These are phyloP conservation scores for Penicillium concentricum DNA, from an alignment of 2,329 filamentous ascomycete species.

Conservation along the genomic window DNA sequence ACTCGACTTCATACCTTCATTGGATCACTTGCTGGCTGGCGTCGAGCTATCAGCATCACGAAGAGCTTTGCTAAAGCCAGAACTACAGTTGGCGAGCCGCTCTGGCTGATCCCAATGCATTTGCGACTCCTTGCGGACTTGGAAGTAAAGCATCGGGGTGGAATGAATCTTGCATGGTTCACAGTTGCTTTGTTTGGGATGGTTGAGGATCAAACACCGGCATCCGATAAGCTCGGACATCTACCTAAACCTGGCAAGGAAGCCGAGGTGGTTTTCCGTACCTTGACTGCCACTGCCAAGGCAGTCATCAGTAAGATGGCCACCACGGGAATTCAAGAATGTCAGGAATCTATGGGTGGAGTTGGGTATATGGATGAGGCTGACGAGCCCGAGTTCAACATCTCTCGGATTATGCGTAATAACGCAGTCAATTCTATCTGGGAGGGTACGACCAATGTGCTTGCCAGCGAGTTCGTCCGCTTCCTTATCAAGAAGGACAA, in stretches of 20 bases:
- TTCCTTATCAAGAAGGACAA: conserved; percentile 27
- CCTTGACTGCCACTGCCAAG: conserved; percentile 34
- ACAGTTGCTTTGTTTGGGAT: conserved; percentile 29
- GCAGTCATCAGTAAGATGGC: conserved; percentile 38
- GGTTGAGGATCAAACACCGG: conserved; percentile 54
- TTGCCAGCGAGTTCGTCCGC: conserved; percentile 55
- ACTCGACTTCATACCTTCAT: conserved; percentile 51
- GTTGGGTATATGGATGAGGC: conserved; percentile 42
- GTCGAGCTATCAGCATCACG: conserved; percentile 41
- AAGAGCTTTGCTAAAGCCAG: conserved; percentile 44
- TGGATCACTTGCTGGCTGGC: conserved; percentile 38
- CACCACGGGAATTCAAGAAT: conserved; percentile 35
- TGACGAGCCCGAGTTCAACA: conserved; percentile 61
- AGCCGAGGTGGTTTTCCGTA: conserved; percentile 28
- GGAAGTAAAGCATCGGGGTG: conserved; percentile 40
- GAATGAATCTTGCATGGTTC: conserved; percentile 40
- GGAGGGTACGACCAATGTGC: conserved; percentile 72
- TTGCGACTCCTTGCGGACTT: conserved; percentile 39
- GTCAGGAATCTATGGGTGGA: conserved; percentile 40
- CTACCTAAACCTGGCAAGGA: conserved; percentile 37
- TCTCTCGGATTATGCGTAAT: conserved; percentile 66
- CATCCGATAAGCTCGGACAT: conserved; percentile 46
- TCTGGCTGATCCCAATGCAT: conserved; percentile 44
- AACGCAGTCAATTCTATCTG: conserved; percentile 59
- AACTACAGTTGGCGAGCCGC: conserved; percentile 35